Base-by-base conservation (phyloP, 1,139 yeast genomes). In the Scheffersomyces segobiensis region DNA sequence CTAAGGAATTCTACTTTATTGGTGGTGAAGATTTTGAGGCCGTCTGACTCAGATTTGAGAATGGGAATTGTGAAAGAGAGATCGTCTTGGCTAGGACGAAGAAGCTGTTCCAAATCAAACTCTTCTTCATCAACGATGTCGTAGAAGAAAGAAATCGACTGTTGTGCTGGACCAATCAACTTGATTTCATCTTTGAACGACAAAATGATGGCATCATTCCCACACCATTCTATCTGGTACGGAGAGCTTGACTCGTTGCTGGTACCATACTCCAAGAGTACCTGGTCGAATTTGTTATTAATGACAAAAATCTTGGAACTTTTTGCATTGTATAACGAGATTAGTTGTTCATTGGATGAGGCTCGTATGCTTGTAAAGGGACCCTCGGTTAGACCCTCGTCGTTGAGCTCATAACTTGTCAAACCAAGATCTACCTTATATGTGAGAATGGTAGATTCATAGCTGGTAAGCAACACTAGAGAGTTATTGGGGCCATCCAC, bases 161-260 rank as follows among this genome's bases (percentile, higher is more conserved):
- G 88, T 55, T 87, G 88, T 3, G 86, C 83, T 0, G 97, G 96
- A 0, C 96, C 97, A 49, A 89, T 80, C 17, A 93, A 71, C 60
- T 84, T 83, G 24, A 92, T 67, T 58, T 89, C 93, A 63, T 89
- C 96, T 5, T 82, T 77, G 59, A 83, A 80, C 0, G 87, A 76
- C 46, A 86, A 52, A 0, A 87, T 87, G 1, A 93, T 86, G 0
- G 96, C 92, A 74, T 92, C 97, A 64, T 88, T 87, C 0, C 95
- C 92, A 71, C 97, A 91, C 98, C 98, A 93, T 60, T 81, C 82
- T 14, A 91, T 74, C 61, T 83, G 83, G 49, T 72, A 67, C 1
- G 80, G 72, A 67, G 80, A 21, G 53, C 74, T 62, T 51, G 79
- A 71, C 61, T 75, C 81, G 59, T 71, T 74, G 22, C 76, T 68